phyloP scores from a whole-genome alignment of 2,329 filamentous ascomycete species.

The Coleophoma eucalyptorum region DNA sequence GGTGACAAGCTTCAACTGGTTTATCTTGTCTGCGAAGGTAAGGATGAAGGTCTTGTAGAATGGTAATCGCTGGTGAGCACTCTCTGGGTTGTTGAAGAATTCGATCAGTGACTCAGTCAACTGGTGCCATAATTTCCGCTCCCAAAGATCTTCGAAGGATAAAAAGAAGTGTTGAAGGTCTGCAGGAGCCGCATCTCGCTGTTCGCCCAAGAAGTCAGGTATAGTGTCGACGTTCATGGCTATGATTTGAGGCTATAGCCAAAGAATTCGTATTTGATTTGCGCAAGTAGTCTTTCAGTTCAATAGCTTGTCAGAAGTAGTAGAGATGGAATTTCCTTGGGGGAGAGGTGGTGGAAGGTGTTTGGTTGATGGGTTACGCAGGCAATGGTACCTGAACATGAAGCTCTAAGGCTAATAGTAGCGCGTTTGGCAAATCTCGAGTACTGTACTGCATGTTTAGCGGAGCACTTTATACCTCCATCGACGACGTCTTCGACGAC shows the following conservation, averaged over 20 bases:
- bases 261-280: neutral
- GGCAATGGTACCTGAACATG: neutral
- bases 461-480: too few relatives aligned
- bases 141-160: conserved; percentile 94
- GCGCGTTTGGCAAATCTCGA: neutral
- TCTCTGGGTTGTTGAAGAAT: conserved; percentile 82
- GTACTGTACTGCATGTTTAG: too few relatives aligned
- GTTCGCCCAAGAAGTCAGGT: conserved; percentile 85
- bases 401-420: neutral
- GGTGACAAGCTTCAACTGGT: conserved; percentile 94
- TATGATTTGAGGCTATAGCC: conserved; percentile 2
- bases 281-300: neutral
- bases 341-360: too few relatives aligned
- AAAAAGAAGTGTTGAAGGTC: conserved; percentile 86
- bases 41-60: conserved; percentile 95
- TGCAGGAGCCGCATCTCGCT: conserved; percentile 82
- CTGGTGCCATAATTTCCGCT: conserved; percentile 98
- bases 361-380: too few relatives aligned
- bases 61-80: conserved; percentile 76
- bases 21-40: conserved; percentile 97
- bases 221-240: conserved; percentile 84
- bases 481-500: too few relatives aligned
- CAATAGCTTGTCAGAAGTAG: too few relatives aligned
- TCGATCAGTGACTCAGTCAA: conserved; percentile 84
- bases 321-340: too few relatives aligned